phyloP scores from a whole-genome alignment of 1,139 yeast species.

The Scheffersomyces segobiensis region DNA sequence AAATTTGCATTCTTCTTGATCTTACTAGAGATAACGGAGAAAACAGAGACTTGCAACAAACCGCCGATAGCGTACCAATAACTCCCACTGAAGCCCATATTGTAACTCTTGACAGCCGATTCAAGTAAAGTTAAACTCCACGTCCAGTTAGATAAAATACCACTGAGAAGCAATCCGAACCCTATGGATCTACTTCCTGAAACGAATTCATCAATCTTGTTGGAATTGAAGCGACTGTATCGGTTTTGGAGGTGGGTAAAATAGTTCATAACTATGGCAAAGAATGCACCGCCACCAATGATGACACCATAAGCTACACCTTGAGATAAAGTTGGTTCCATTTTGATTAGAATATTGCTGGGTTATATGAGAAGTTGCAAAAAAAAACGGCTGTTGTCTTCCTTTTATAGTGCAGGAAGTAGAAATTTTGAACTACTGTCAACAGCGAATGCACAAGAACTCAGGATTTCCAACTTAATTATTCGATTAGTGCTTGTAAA shows the following conservation, averaged over 20 bases:
- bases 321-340: conserved; percentile 32
- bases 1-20: conserved; percentile 39
- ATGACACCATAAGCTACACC: conserved; percentile 39
- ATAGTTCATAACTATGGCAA: conserved; percentile 31
- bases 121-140: conserved; percentile 37
- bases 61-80: conserved; percentile 39
- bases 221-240: conserved; percentile 24
- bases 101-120: conserved; percentile 25
- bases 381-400: neutral
- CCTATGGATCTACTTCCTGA: conserved; percentile 37
- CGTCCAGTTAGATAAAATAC: conserved; percentile 39
- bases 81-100: conserved; percentile 26
- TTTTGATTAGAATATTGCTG: conserved; percentile 4
- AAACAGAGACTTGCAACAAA: conserved; percentile 35
- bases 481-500: neutral
- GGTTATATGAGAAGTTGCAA: neutral
- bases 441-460: neutral
- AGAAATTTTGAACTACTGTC: neutral
- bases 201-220: conserved; percentile 35
- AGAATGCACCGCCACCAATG: conserved; percentile 35
- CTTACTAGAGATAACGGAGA: conserved; percentile 35
- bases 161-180: conserved; percentile 32
- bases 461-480: neutral
- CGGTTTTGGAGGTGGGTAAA: conserved; percentile 32
- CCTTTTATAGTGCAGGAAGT: neutral